These are phyloP conservation scores for Epichloe gansuensis DNA, from an alignment of 2,329 filamentous ascomycete genomes.

Conservation along the genomic window DNA sequence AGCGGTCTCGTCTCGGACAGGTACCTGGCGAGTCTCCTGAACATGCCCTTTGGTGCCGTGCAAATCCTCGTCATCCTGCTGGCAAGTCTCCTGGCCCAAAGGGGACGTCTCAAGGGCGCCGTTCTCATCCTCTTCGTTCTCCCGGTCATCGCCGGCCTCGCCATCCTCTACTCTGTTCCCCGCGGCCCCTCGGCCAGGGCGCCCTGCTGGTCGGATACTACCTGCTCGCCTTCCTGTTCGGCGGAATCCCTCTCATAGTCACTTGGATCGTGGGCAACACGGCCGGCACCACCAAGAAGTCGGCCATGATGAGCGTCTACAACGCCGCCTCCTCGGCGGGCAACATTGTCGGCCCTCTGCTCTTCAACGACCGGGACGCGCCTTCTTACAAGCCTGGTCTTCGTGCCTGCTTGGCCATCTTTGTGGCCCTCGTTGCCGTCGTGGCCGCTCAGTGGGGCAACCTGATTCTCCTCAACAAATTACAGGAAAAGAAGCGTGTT, in stretches of 20 bases:
- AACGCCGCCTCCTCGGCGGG: slow-evolving; percentile 50
- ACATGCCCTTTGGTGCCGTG: slow-evolving; percentile 54
- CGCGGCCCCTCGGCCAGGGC: slow-evolving; percentile 22
- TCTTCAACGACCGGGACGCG: slow-evolving; percentile 46
- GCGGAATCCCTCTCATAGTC: slow-evolving; percentile 52
- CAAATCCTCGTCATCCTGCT: slow-evolving; percentile 48
- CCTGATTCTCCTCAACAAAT: slow-evolving; percentile 43
- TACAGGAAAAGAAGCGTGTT: slow-evolving; percentile 42
- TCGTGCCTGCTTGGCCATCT: slow-evolving; percentile 41
- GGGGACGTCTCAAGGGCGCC: slow-evolving; percentile 42
- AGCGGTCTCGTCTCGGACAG: slow-evolving; percentile 47
- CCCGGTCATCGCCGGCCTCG: slow-evolving; percentile 47
- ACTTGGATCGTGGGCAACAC: slow-evolving; percentile 61
- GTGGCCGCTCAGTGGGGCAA: slow-evolving; percentile 42
- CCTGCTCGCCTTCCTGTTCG: slow-evolving; percentile 53
- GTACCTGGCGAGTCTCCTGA: slow-evolving; percentile 45
- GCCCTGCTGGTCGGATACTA: slow-evolving; percentile 50
- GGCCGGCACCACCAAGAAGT: slow-evolving; percentile 55
- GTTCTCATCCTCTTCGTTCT: slow-evolving; percentile 42
- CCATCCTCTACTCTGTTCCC: slow-evolving; percentile 44
- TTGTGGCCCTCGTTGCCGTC: slow-evolving; percentile 38
- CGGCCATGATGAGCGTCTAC: slow-evolving; percentile 50
- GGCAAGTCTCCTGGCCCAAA: slow-evolving; percentile 45
- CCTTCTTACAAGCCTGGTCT: slow-evolving; percentile 48
- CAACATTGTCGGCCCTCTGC: slow-evolving; percentile 54